These are phyloP conservation scores for Musa schizocarpa DNA, from an alignment of 176 grass and related monocot species.

Conservation along the genomic window DNA sequence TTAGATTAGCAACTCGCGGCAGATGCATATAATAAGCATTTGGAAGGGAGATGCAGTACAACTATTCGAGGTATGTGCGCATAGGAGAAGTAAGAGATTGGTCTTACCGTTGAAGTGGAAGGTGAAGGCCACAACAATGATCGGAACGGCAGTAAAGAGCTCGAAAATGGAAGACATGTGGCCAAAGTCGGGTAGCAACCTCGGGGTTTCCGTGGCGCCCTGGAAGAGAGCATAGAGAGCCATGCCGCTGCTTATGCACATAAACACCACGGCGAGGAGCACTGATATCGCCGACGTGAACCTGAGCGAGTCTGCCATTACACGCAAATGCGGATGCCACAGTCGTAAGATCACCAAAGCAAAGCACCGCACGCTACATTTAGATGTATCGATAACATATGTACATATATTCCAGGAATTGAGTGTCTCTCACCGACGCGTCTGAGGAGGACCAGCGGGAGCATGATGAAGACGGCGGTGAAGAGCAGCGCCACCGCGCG, in stretches of 20 bases:
- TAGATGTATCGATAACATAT: too few species aligned
- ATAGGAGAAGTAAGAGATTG: not conserved
- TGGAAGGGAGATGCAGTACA: not conserved
- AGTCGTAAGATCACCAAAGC: too few species aligned
- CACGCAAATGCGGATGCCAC: too few species aligned
- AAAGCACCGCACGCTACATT: too few species aligned
- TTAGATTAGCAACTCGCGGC: not conserved
- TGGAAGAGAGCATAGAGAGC: conserved; percentile 61
- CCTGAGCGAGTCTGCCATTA: conserved; percentile 66
- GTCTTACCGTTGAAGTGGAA: conserved; percentile 94
- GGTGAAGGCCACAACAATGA: conserved; percentile 87
- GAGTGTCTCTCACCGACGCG: conserved; percentile 53
- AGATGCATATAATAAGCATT: not conserved
- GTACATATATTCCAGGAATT: too few species aligned
- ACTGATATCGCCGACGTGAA: conserved; percentile 77
- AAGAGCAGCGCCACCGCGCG: conserved; percentile 49
- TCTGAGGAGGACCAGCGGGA: conserved; percentile 63
- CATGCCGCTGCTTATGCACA: conserved; percentile 69
- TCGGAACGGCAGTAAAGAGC: conserved; percentile 76
- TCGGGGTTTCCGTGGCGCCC: conserved; percentile 49
- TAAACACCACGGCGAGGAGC: conserved; percentile 66
- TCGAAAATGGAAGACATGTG: conserved; percentile 62
- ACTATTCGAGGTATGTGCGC: not conserved
- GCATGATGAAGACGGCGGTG: conserved; percentile 42
- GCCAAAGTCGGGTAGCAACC: conserved; percentile 63